These are phyloP conservation scores for Irpex lacteus DNA, from an alignment of 1,284 basidiomycete genomes.

Conservation along the genomic window DNA sequence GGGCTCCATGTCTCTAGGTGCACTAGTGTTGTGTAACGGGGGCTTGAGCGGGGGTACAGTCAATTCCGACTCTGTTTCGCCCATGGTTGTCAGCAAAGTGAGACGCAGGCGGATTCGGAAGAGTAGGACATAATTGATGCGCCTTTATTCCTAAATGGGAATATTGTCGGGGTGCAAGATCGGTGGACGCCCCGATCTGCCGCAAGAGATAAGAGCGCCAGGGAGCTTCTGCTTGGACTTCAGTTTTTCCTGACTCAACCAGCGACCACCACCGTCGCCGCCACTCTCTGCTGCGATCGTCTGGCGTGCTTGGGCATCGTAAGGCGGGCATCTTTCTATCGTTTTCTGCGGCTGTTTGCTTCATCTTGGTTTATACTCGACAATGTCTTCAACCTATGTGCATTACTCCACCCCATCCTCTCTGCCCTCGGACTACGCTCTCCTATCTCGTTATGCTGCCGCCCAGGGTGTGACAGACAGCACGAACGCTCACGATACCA, in stretches of 20 bases:
- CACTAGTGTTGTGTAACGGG: conserved; percentile 51
- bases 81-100: conserved; percentile 4
- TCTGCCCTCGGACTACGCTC: conserved; percentile 60
- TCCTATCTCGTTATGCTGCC: conserved; percentile 49
- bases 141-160: neutral
- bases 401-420: conserved; percentile 49
- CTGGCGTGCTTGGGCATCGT: neutral
- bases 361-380: neutral
- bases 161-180: neutral
- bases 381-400: conserved; percentile 47
- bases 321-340: neutral
- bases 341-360: neutral
- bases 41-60: conserved; percentile 37
- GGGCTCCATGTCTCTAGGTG: conserved; percentile 49
- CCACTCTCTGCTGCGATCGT: neutral
- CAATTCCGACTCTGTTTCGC: conserved; percentile 24
- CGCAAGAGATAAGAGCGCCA: neutral
- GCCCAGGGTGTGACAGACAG: conserved; percentile 16
- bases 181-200: neutral
- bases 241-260: neutral
- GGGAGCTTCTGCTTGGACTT: neutral
- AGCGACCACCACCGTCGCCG: neutral
- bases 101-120: no score
- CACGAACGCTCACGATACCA: conserved; percentile 5
- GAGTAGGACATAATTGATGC: neutral